These are phyloP conservation scores for Saccharomycopsis lassenensis DNA, from an alignment of 805 yeast genomes.

Conservation along the genomic window DNA sequence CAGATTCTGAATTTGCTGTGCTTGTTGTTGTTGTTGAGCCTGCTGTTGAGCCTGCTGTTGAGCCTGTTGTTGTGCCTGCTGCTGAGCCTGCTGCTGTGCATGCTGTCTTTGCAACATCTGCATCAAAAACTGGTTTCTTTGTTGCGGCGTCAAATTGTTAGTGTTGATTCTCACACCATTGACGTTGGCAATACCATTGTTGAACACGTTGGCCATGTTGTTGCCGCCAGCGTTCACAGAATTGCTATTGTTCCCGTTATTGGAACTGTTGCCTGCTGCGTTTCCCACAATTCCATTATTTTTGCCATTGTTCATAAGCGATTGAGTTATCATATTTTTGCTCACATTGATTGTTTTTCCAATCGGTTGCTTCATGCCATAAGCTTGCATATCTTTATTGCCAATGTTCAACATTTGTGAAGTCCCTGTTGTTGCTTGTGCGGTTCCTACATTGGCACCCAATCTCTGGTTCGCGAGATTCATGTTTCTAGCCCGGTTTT, in stretches of 20 bases:
- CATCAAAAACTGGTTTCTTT: conserved; percentile 11
- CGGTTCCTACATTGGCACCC: neutral
- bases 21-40: neutral
- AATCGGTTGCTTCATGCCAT: conserved; percentile 11
- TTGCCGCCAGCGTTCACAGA: neutral
- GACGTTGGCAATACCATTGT: neutral
- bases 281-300: neutral
- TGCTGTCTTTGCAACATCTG: conserved; percentile 13
- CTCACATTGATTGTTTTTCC: conserved; percentile 12
- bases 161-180: conserved; percentile 4
- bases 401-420: neutral
- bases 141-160: conserved; percentile 14
- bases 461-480: neutral
- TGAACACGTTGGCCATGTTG: neutral
- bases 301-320: conserved; percentile 5
- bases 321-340: conserved; percentile 12
- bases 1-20: neutral
- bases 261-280: neutral
- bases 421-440: conserved; percentile 3
- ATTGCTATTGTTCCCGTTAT: neutral
- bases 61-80: conserved; percentile 5
- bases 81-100: conserved; percentile 6
- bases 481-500: conserved; percentile 19
- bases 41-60: conserved; percentile 6
- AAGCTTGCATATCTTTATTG: neutral